These are phyloP conservation scores for Bryoerythrophyllum caledonicum DNA, from an alignment of 225 moss, liverwort and hornwort genomes.

Conservation along the genomic window DNA sequence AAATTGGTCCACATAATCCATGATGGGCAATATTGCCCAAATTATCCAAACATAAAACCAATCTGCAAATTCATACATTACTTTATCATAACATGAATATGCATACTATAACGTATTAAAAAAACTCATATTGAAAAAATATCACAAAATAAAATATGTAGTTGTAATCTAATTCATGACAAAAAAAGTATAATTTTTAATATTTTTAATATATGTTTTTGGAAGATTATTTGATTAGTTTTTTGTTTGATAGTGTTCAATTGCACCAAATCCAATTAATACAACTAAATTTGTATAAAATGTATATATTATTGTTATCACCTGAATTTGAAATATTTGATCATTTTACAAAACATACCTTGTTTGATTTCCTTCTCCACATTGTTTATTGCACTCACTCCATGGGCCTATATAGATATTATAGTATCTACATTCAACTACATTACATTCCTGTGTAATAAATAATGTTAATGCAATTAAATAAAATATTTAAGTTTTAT, in stretches of 20 bases:
- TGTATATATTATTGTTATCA: too few species aligned
- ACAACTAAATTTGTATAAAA: too few species aligned
- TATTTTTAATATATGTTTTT: too few species aligned
- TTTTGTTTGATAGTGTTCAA: too few species aligned
- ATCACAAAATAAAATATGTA: too few species aligned
- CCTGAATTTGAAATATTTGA: not conserved
- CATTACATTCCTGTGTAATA: constrained; percentile 61
- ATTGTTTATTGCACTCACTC: constrained; percentile 76
- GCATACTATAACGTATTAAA: not conserved
- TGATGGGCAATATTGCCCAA: constrained; percentile 74
- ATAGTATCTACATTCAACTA: constrained; percentile 66
- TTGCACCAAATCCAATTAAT: too few species aligned
- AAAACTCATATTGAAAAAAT: not conserved
- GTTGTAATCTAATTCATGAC: too few species aligned
- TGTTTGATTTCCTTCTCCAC: constrained; percentile 65
- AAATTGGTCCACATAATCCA: constrained; percentile 31
- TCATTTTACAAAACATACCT: constrained; percentile 27
- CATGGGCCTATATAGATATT: constrained; percentile 55
- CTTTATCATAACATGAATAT: too few species aligned
- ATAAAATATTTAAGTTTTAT: too few species aligned
- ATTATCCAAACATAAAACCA: constrained; percentile 62
- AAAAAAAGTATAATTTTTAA: too few species aligned
- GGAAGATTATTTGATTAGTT: too few species aligned
- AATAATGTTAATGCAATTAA: not conserved
- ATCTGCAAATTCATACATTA: constrained; percentile 9